phyloP scores from a whole-genome alignment of 139 green algal genomes.

The Coelastrella sp. region DNA sequence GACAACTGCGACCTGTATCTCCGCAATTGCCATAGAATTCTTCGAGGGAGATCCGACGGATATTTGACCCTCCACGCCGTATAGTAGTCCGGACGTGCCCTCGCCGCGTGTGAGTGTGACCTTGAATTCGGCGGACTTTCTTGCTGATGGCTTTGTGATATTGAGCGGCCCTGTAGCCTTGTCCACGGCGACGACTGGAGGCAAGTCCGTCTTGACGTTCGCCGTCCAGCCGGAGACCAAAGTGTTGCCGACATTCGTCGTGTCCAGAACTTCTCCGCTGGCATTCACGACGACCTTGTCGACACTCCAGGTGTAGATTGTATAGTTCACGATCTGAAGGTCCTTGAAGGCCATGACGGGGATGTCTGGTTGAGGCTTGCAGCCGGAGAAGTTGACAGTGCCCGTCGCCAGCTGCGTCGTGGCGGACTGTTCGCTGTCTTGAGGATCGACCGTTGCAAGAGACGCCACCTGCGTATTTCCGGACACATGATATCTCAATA shows the following conservation, averaged over 20 bases:
- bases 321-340: constrained; percentile 14
- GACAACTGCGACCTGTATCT: neutral
- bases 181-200: neutral
- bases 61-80: neutral
- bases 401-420: neutral
- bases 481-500: neutral
- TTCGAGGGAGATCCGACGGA: neutral
- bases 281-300: neutral
- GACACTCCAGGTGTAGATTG: constrained; percentile 19
- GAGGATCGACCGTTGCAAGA: constrained; percentile 8
- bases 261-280: neutral
- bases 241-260: neutral
- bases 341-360: neutral
- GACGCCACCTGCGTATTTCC: neutral
- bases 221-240: neutral
- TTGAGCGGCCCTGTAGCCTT: neutral
- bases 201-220: neutral
- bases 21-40: neutral
- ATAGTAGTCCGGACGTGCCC: neutral
- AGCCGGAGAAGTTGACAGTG: constrained; percentile 4
- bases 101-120: neutral
- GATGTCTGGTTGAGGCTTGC: neutral
- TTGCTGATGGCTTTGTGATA: neutral
- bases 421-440: neutral
- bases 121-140: neutral